phyloP scores from a whole-genome alignment of 2,329 filamentous ascomycete genomes.

The Fusarium nygamai region DNA sequence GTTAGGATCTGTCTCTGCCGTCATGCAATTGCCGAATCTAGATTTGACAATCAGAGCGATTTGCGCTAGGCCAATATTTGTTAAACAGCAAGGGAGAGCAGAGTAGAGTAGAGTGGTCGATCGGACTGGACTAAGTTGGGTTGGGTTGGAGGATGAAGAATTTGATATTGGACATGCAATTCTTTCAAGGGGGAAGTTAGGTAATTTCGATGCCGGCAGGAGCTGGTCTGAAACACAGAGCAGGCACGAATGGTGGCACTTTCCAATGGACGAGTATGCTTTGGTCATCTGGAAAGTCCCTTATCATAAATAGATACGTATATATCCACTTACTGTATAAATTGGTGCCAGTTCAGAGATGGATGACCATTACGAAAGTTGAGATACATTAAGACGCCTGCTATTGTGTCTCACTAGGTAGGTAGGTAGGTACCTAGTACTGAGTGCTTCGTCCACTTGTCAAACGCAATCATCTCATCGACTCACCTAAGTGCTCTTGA shows the following conservation, averaged over 20 bases:
- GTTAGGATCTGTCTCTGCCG: not conserved
- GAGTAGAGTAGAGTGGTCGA: not conserved
- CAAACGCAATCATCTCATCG: not conserved
- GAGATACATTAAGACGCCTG: not conserved
- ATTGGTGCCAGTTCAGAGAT: not conserved
- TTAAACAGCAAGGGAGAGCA: not conserved
- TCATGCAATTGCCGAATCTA: constrained; percentile 8
- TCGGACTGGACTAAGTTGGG: not conserved
- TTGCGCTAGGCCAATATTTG: not conserved
- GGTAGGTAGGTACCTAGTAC: too few species aligned
- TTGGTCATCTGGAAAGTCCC: not conserved
- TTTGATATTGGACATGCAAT: not conserved
- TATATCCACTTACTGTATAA: not conserved
- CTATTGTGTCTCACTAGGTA: not conserved
- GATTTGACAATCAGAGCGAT: not conserved
- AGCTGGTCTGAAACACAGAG: not conserved
- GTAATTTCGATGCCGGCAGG: not conserved
- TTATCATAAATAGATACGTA: not conserved
- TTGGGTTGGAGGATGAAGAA: not conserved
- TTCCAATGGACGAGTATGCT: not conserved
- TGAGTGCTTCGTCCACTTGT: not conserved
- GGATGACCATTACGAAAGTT: not conserved
- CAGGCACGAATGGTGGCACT: not conserved
- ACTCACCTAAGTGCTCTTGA: not conserved
- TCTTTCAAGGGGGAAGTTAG: not conserved